These are phyloP conservation scores for Periconia sp. DNA, from an alignment of 2,329 filamentous ascomycete species.

Conservation along the genomic window DNA sequence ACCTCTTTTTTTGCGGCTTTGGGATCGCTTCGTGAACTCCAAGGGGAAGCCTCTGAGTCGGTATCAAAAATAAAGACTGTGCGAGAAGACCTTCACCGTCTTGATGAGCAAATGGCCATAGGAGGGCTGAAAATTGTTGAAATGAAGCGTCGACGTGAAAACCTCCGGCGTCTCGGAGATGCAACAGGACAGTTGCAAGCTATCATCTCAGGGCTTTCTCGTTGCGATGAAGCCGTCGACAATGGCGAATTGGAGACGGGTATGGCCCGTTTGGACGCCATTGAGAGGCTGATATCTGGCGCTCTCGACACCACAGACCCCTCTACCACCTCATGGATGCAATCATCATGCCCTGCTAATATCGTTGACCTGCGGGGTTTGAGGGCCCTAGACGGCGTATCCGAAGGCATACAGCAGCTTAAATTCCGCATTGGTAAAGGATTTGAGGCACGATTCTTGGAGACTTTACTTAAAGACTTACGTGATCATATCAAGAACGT, in stretches of 20 bases:
- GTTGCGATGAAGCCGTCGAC: slow-evolving; percentile 82
- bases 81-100: slow-evolving; percentile 75
- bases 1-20: slow-evolving; percentile 95
- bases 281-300: slow-evolving; percentile 83
- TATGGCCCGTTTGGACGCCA: slow-evolving; percentile 74
- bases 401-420: slow-evolving; percentile 75
- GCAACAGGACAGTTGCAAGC: slow-evolving; percentile 82
- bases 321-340: slow-evolving; percentile 39
- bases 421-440: slow-evolving; percentile 83
- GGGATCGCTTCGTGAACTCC: slow-evolving; percentile 86
- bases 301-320: slow-evolving; percentile 56
- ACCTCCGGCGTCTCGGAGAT: slow-evolving; percentile 80
- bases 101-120: slow-evolving; percentile 87
- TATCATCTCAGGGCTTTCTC: slow-evolving; percentile 75
- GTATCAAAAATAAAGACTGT: slow-evolving; percentile 84
- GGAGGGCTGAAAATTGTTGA: slow-evolving; percentile 86
- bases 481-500: slow-evolving; percentile 79
- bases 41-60: slow-evolving; percentile 90
- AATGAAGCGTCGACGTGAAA: slow-evolving; percentile 80
- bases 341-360: slow-evolving; percentile 44
- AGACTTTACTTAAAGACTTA: slow-evolving; percentile 78
- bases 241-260: slow-evolving; percentile 83
- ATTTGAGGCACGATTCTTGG: slow-evolving; percentile 81
- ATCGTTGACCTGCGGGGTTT: slow-evolving; percentile 76
- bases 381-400: slow-evolving; percentile 79